Conservation (phyloP, 2,329 filamentous ascomycete genomes). For the Scleromitrula shiraiana region DNA sequence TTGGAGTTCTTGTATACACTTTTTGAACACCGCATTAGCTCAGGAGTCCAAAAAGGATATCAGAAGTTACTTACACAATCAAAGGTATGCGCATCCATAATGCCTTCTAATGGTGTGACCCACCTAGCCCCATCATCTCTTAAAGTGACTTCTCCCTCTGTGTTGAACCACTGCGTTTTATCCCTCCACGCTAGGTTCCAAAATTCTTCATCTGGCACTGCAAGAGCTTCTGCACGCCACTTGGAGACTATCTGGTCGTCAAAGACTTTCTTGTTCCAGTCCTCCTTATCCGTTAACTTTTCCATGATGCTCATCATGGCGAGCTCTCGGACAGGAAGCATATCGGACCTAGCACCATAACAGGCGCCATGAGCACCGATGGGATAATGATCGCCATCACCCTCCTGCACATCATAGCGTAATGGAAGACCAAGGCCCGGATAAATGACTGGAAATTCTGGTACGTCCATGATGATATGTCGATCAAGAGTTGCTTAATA, state of each 20-base stretch:
- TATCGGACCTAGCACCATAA: not conserved
- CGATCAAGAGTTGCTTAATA: no score
- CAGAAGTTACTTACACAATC: not conserved
- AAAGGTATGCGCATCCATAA: not conserved
- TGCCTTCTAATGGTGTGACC: not conserved
- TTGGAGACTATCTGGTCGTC: slow-evolving; percentile 21
- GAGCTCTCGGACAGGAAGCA: slow-evolving; percentile 18
- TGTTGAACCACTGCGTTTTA: not conserved
- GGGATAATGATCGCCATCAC: not conserved
- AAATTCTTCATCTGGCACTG: slow-evolving; percentile 16
- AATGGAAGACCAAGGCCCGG: not conserved
- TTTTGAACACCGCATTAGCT: slow-evolving; percentile 30
- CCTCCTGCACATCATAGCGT: not conserved
- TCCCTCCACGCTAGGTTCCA: not conserved
- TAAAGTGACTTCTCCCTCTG: not conserved
- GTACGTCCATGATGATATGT: no score
- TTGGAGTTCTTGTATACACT: slow-evolving; percentile 20
- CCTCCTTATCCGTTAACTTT: slow-evolving; percentile 21
- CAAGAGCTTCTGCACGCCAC: slow-evolving; percentile 22
- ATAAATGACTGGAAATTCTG: no score
- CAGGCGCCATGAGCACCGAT: not conserved
- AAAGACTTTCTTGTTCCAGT: slow-evolving; percentile 24
- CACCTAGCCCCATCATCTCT: not conserved
- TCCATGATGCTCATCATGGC: slow-evolving; percentile 26
- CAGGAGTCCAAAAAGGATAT: not conserved